Conservation (phyloP, 768 basidiomycete genomes). For the Tricholoma saponaceum region DNA sequence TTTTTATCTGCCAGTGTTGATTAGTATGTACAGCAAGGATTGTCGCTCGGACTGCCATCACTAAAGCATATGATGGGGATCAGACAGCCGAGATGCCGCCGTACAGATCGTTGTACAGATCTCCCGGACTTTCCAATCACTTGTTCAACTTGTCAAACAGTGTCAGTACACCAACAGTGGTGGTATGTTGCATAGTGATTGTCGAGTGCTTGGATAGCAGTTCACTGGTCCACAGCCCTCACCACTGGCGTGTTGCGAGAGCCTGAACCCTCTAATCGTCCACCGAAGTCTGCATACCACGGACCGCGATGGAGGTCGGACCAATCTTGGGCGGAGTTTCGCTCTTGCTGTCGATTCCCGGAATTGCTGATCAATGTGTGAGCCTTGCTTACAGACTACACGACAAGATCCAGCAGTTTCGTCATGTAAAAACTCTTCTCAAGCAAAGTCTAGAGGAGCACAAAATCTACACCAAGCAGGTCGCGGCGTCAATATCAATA, state of each 20-base stretch:
- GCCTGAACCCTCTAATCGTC: background rate
- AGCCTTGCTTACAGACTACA: background rate
- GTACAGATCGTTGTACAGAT: no score
- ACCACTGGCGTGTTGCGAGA: no score
- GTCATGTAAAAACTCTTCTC: background rate
- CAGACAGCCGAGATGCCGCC: no score
- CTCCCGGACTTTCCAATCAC: no score
- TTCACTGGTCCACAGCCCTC: background rate
- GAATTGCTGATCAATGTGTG: conserved; percentile 2
- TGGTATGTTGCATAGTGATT: no score
- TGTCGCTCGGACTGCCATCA: no score
- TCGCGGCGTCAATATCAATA: background rate
- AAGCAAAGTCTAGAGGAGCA: conserved; percentile 3
- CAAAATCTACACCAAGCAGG: conserved; percentile 5
- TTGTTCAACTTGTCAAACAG: no score
- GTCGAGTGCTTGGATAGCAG: background rate
- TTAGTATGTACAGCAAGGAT: background rate
- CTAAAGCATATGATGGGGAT: no score
- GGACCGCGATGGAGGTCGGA: background rate
- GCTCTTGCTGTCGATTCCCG: conserved; percentile 1
- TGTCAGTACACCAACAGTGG: no score
- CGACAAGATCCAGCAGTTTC: background rate
- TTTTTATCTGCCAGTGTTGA: no score
- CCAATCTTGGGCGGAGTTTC: background rate
- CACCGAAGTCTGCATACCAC: background rate